These are phyloP conservation scores for Casuarina equisetifolia DNA, from an alignment of 306 rosid genomes.

Conservation along the genomic window DNA sequence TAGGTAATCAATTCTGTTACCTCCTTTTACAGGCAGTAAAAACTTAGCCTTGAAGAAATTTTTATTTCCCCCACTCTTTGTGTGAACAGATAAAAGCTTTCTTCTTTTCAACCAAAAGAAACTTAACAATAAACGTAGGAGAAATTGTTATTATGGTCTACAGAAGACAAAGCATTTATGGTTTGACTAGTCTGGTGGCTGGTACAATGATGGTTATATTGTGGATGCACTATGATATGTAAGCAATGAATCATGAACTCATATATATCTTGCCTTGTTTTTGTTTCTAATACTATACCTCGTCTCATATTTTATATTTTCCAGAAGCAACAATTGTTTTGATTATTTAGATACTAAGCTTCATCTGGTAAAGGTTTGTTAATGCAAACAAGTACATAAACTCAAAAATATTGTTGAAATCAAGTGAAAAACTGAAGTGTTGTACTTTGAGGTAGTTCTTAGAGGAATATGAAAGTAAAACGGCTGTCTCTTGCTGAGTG, in stretches of 20 bases:
- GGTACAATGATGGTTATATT: neutral
- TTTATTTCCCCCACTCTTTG: neutral
- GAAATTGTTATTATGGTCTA: neutral
- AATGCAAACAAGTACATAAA: neutral
- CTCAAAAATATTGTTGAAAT: constrained; percentile 2
- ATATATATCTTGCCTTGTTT: neutral
- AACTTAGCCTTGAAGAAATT: neutral
- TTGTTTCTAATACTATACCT: neutral
- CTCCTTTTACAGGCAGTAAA: neutral
- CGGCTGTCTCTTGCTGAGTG: too few species aligned
- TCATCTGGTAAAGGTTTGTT: neutral
- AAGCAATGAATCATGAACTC: too few species aligned
- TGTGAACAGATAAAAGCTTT: neutral
- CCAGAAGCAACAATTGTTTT: neutral
- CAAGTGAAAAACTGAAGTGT: constrained; percentile 50
- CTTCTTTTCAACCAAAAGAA: neutral
- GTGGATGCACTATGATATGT: neutral
- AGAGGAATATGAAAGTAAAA: neutral
- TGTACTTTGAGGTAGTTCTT: neutral
- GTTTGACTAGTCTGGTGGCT: neutral
- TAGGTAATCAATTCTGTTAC: neutral
- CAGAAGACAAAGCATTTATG: neutral
- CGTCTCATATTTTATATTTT: neutral
- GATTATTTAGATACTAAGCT: neutral
- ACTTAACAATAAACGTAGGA: neutral